phyloP scores from a whole-genome alignment of 163 green algal genomes.

The Chlorella variabilis region DNA sequence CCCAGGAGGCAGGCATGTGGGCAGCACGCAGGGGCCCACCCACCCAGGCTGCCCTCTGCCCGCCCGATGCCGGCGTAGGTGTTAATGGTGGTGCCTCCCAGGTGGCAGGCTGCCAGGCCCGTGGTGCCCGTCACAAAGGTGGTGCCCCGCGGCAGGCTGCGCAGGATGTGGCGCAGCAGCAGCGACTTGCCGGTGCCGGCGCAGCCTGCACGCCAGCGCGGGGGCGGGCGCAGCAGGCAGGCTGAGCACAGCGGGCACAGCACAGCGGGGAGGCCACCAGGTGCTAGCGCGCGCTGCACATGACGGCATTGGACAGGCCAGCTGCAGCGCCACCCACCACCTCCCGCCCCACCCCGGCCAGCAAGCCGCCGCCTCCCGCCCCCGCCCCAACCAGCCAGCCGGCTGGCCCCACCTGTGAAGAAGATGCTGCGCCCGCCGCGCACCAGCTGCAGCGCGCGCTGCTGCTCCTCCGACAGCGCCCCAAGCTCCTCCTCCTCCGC shows the following conservation, averaged over 20 bases:
- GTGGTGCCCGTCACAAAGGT: conserved; percentile 66
- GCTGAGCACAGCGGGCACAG: neutral
- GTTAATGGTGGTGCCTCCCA: conserved; percentile 69
- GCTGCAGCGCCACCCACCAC: no score
- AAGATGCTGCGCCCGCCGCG: conserved; percentile 55
- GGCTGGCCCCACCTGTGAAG: conserved; percentile 52
- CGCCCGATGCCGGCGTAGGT: conserved; percentile 59
- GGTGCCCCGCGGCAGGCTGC: conserved; percentile 34
- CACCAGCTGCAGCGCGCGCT: conserved; percentile 53
- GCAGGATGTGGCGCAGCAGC: conserved; percentile 61
- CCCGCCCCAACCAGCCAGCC: neutral
- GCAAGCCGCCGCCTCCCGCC: no score
- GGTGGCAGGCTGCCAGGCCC: conserved; percentile 57
- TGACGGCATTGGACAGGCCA: no score
- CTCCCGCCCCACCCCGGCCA: no score
- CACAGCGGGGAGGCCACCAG: no score
- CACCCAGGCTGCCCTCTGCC: conserved; percentile 45
- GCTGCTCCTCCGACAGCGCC: conserved; percentile 58
- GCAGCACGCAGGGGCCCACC: neutral
- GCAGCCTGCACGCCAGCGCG: conserved; percentile 48
- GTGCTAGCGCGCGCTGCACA: no score
- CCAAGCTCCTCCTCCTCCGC: conserved; percentile 38
- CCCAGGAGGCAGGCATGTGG: no score
- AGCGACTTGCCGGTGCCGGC: conserved; percentile 68
- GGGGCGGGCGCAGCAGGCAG: neutral